phyloP scores from a whole-genome alignment of 441 rosid genomes.

The Eruca vesicaria region DNA sequence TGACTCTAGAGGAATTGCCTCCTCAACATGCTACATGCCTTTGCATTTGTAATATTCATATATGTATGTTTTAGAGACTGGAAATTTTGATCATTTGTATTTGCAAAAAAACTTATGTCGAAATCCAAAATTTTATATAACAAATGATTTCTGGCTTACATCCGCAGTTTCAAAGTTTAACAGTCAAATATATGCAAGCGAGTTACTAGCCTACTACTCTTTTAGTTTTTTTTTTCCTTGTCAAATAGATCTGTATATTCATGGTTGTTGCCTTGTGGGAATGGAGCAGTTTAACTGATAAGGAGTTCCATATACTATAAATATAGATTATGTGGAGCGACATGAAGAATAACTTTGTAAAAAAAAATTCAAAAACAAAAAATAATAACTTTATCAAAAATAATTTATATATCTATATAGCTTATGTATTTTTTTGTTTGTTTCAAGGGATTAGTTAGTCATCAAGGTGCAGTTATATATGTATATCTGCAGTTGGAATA shows the following conservation, averaged over 20 bases:
- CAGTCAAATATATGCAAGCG: neutral
- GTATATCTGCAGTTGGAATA: neutral
- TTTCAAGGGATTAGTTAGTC: neutral
- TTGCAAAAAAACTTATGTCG: neutral
- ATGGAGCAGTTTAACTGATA: neutral
- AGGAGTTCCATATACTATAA: neutral
- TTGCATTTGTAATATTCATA: neutral
- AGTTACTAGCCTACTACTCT: neutral
- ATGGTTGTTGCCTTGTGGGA: neutral
- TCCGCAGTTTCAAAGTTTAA: neutral
- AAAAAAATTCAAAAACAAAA: too few relatives aligned
- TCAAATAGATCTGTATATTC: neutral
- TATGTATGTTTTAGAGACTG: neutral
- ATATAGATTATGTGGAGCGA: too few relatives aligned
- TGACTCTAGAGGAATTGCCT: too few relatives aligned
- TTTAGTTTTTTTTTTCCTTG: neutral
- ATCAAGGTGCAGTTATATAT: neutral
- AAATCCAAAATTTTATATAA: neutral
- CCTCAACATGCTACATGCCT: neutral
- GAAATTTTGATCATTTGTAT: neutral
- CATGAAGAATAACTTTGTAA: too few relatives aligned
- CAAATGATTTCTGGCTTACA: neutral
- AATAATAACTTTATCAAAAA: too few relatives aligned
- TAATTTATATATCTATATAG: too few relatives aligned
- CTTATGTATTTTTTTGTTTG: neutral